phyloP scores from a whole-genome alignment of 2,329 filamentous ascomycete species.

The Arthrinium puccinioides region DNA sequence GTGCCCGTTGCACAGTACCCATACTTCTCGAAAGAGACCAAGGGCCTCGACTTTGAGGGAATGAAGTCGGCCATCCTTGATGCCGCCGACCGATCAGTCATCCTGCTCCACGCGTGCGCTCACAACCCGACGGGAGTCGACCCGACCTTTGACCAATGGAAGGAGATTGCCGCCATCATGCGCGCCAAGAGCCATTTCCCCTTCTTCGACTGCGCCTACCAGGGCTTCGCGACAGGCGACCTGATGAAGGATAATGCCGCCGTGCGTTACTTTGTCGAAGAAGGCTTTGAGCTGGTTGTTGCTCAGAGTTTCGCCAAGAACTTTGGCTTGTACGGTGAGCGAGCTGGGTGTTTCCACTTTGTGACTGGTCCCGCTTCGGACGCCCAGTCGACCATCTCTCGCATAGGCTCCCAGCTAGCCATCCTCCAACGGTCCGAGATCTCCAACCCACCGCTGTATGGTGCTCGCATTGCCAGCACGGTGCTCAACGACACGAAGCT shows the following conservation, averaged over 20 bases:
- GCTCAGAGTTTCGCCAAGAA: slow-evolving; percentile 97
- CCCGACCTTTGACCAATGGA: slow-evolving; percentile 90
- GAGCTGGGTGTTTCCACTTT: slow-evolving; percentile 93
- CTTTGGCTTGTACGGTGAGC: slow-evolving; percentile 94
- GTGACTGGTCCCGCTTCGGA: slow-evolving; percentile 67
- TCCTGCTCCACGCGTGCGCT: slow-evolving; percentile 90
- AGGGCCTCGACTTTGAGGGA: slow-evolving; percentile 85
- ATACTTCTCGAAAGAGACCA: slow-evolving; percentile 86
- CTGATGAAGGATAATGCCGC: slow-evolving; percentile 79
- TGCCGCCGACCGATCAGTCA: slow-evolving; percentile 73
- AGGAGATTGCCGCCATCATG: slow-evolving; percentile 74
- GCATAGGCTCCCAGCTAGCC: slow-evolving; percentile 81
- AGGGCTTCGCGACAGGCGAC: slow-evolving; percentile 92
- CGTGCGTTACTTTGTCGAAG: slow-evolving; percentile 88
- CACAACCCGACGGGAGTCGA: slow-evolving; percentile 98
- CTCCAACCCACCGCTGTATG: slow-evolving; percentile 92
- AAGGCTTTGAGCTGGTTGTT: slow-evolving; percentile 82
- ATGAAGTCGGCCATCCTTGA: slow-evolving; percentile 66
- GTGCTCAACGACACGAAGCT: slow-evolving; percentile 77
- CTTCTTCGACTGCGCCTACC: slow-evolving; percentile 97
- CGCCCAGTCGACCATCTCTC: slow-evolving; percentile 49
- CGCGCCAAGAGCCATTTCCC: slow-evolving; percentile 79
- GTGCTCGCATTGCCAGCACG: slow-evolving; percentile 77
- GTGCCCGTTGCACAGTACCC: slow-evolving; percentile 77
- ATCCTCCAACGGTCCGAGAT: slow-evolving; percentile 97